Conservation (phyloP, 2,329 filamentous ascomycete genomes). For the Stachybotrys echinatus region DNA sequence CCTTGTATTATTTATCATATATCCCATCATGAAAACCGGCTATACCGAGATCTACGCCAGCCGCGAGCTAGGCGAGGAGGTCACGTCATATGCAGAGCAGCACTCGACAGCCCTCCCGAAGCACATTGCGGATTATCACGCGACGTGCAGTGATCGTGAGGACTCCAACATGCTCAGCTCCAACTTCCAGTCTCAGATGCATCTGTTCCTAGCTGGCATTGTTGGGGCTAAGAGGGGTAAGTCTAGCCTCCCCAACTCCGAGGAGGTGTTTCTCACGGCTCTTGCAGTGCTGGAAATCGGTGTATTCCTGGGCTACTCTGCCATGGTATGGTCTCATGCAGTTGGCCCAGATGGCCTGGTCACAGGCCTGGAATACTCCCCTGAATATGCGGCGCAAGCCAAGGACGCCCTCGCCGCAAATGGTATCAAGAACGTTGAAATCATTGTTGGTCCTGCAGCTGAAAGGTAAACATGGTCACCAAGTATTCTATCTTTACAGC, state of each 20-base stretch:
- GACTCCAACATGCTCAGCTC: slow-evolving; percentile 34
- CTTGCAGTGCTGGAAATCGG: slow-evolving; percentile 41
- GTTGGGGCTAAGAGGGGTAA: slow-evolving; percentile 35
- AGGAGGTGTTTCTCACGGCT: no score
- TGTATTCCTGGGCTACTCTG: slow-evolving; percentile 44
- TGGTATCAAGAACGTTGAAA: slow-evolving; percentile 37
- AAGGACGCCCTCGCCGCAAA: slow-evolving; percentile 30
- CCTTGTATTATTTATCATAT: neutral
- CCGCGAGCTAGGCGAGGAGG: slow-evolving; percentile 30
- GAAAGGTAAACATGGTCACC: slow-evolving; percentile 31
- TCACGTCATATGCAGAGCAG: slow-evolving; percentile 35
- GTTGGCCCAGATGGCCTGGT: slow-evolving; percentile 37
- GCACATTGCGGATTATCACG: slow-evolving; percentile 37
- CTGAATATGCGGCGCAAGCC: slow-evolving; percentile 37
- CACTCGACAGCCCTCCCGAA: slow-evolving; percentile 37
- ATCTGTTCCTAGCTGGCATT: slow-evolving; percentile 33
- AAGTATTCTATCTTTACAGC: neutral
- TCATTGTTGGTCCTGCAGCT: slow-evolving; percentile 40
- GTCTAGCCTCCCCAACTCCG: no score
- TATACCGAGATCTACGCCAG: slow-evolving; percentile 36
- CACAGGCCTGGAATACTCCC: slow-evolving; percentile 38
- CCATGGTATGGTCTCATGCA: slow-evolving; percentile 41
- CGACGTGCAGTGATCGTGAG: slow-evolving; percentile 15
- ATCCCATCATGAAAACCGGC: slow-evolving; percentile 31
- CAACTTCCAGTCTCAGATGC: slow-evolving; percentile 33